These are phyloP conservation scores for Neurospora terricola DNA, from an alignment of 495 filamentous ascomycete genomes.

Conservation along the genomic window DNA sequence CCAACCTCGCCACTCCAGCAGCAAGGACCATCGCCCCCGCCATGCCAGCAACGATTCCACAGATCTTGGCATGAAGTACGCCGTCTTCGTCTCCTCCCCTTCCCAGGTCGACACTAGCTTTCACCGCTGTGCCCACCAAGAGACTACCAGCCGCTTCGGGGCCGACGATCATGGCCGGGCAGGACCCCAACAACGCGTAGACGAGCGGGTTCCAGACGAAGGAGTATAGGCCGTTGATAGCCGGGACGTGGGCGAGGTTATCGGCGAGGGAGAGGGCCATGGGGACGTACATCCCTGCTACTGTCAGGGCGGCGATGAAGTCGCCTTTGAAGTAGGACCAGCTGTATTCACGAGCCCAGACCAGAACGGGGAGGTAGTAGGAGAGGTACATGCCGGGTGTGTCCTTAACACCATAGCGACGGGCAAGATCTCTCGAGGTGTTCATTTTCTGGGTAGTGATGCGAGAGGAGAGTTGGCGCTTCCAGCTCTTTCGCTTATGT, in stretches of 20 bases:
- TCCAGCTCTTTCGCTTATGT: constrained; percentile 21
- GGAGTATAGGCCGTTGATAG: constrained; percentile 90
- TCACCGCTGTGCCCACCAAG: constrained; percentile 78
- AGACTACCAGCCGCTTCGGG: constrained; percentile 92
- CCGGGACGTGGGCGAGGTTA: constrained; percentile 86
- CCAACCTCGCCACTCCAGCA: constrained; percentile 75
- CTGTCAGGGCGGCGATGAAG: constrained; percentile 73
- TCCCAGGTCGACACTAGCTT: constrained; percentile 61
- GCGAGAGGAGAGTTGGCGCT: constrained; percentile 22
- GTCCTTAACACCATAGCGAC: constrained; percentile 50
- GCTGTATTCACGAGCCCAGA: constrained; percentile 79
- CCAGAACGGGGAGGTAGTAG: constrained; percentile 87
- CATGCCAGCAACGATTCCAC: constrained; percentile 81
- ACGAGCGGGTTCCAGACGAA: constrained; percentile 86
- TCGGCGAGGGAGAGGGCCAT: constrained; percentile 92
- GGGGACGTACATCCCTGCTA: constrained; percentile 95
- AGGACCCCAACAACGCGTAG: constrained; percentile 85
- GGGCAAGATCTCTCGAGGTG: constrained; percentile 52
- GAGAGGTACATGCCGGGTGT: constrained; percentile 62
- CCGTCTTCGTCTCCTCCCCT: constrained; percentile 61
- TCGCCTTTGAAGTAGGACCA: constrained; percentile 78
- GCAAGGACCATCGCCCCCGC: constrained; percentile 77
- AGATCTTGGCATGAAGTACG: constrained; percentile 63
- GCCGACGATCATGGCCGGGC: constrained; percentile 87
- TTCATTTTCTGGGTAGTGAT: constrained; percentile 49